Conservation (phyloP, 208 protist genomes). For the Giardia duodenalis region DNA sequence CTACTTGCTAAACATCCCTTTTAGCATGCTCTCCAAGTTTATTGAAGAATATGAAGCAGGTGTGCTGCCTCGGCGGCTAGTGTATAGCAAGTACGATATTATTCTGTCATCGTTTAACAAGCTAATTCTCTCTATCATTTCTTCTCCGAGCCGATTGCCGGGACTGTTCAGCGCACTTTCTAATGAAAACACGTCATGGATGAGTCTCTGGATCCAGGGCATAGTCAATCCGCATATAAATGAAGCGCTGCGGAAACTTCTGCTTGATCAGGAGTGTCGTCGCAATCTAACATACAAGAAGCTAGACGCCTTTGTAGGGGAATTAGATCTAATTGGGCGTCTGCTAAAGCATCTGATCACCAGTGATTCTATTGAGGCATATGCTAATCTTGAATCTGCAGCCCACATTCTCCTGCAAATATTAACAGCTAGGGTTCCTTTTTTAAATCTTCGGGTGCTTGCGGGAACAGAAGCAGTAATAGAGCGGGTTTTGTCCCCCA, state of each 20-base stretch:
- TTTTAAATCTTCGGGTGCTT: background rate
- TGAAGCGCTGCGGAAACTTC: background rate
- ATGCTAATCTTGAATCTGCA: background rate
- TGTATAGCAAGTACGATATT: background rate
- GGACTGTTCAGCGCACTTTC: background rate
- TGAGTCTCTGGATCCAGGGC: background rate
- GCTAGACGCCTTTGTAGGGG: background rate
- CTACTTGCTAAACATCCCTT: background rate
- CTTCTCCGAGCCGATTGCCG: background rate
- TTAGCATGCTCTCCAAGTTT: background rate
- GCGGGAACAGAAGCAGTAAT: background rate
- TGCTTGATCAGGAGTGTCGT: background rate
- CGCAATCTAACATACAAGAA: background rate
- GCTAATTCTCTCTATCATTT: background rate
- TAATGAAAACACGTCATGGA: background rate
- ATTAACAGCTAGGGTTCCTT: background rate
- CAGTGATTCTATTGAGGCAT: background rate
- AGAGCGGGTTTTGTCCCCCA: background rate
- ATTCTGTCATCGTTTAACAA: background rate
- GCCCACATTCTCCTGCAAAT: background rate
- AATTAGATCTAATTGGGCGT: background rate
- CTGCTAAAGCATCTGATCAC: background rate
- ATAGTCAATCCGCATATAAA: background rate
- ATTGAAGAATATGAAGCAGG: background rate
- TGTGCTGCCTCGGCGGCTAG: background rate